Evolutionary conservation across 441 rosid genomes (phyloP).

Genomic region (Oxalis stricta): DNA sequence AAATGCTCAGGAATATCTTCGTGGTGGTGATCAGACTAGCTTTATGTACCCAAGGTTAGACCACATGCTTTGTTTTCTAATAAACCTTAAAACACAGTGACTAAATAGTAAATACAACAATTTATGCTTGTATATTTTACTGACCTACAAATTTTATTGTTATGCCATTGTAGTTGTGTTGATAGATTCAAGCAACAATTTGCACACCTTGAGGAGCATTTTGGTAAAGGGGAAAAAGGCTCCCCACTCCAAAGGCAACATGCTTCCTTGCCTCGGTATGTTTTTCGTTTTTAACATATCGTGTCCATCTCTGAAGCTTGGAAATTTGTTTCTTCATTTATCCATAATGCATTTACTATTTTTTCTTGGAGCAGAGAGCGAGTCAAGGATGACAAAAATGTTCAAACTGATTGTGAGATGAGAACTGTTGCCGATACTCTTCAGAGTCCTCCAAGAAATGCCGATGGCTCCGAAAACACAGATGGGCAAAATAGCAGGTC

Average conservation of each 20-base stretch:
- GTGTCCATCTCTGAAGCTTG: neutral
- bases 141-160: neutral
- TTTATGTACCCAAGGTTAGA: slow-evolving; percentile 95
- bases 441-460: slow-evolving; percentile 26
- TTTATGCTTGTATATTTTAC: no score
- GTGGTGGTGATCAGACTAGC: slow-evolving; percentile 92
- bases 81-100: no score
- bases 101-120: no score
- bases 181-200: slow-evolving; percentile 95
- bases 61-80: no score
- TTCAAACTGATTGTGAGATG: slow-evolving; percentile 28
- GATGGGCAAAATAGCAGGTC: slow-evolving; percentile 18
- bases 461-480: slow-evolving; percentile 32
- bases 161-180: slow-evolving; percentile 56
- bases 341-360: neutral
- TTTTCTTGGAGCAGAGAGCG: slow-evolving; percentile 46
- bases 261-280: slow-evolving; percentile 91
- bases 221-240: slow-evolving; percentile 61
- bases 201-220: slow-evolving; percentile 92
- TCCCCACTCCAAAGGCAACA: slow-evolving; percentile 80
- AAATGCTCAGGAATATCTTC: slow-evolving; percentile 93
- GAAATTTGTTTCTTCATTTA: neutral
- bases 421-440: slow-evolving; percentile 41
- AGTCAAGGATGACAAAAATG: slow-evolving; percentile 41
- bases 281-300: neutral